Evolutionary conservation across 2,329 filamentous ascomycete genomes (phyloP).

Genomic region (Alternaria tenuissima): DNA sequence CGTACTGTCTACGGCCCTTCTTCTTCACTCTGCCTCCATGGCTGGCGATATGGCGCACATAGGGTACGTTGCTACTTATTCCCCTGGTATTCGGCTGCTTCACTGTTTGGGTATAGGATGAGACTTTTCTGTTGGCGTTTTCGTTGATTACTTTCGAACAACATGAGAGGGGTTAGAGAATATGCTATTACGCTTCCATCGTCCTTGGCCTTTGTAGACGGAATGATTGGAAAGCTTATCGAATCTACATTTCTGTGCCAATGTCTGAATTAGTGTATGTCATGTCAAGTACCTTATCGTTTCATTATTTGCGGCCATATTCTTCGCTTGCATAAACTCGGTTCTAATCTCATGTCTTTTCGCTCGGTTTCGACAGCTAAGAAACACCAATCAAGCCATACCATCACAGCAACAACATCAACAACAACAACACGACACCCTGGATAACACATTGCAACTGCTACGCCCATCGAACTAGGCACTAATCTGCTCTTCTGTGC

Average conservation of each 20-base stretch:
- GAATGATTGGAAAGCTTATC: not conserved
- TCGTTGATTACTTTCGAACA: not conserved
- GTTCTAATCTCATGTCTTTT: no score
- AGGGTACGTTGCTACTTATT: constrained; percentile 24
- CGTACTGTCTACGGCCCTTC: constrained; percentile 7
- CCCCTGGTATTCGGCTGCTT: constrained; percentile 17
- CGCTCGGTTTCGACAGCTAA: no score
- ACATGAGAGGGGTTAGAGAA: not conserved
- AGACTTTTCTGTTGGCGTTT: constrained; percentile 8
- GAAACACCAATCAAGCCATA: no score
- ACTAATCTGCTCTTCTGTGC: no score
- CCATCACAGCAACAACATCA: no score
- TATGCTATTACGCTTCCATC: not conserved
- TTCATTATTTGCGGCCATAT: no score
- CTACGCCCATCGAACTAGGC: accelerated
- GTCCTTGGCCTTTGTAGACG: not conserved
- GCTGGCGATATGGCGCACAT: constrained; percentile 31
- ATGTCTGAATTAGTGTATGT: not conserved
- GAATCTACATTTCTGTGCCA: not conserved
- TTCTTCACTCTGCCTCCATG: constrained; percentile 21
- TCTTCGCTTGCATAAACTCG: no score
- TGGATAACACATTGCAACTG: no score
- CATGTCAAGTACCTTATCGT: no score
- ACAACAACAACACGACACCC: no score
- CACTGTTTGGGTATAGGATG: constrained; percentile 22